A percentile compares a stretch with the other conserved stretches of the same genome.
Conservation (phyloP, 2,329 filamentous ascomycete genomes). For the Metarhizium brunneum region DNA sequence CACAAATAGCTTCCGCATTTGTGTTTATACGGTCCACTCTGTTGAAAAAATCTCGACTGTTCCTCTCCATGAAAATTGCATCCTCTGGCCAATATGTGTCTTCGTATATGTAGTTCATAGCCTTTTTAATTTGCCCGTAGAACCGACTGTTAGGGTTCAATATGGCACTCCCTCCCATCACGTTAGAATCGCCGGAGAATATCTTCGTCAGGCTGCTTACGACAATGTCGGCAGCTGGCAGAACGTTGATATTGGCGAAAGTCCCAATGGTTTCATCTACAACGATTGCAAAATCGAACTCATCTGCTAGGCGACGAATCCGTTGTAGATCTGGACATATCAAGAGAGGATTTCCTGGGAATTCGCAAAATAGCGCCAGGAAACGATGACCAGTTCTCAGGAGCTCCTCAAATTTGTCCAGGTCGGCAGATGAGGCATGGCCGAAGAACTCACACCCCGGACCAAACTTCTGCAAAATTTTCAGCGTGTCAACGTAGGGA, state of each 20-base stretch:
- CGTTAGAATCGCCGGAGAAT: conserved; percentile 95
- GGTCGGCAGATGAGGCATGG: conserved; percentile 62
- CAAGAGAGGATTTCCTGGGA: conserved; percentile 85
- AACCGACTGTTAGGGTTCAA: conserved; percentile 58
- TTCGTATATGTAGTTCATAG: conserved; percentile 61
- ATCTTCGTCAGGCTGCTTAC: conserved; percentile 95
- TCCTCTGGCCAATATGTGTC: conserved; percentile 95
- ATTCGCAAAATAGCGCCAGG: conserved; percentile 85
- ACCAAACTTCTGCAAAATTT: conserved; percentile 90
- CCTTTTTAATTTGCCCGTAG: conserved; percentile 59
- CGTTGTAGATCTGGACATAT: conserved; percentile 74
- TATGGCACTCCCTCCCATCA: conserved; percentile 80
- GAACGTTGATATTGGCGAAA: conserved; percentile 89
- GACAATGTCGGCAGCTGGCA: conserved; percentile 81
- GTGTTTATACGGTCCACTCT: conserved; percentile 77
- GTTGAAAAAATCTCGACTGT: conserved; percentile 82
- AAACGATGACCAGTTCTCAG: conserved; percentile 66
- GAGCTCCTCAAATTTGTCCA: conserved; percentile 72
- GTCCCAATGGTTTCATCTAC: conserved; percentile 96
- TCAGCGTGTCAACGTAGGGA: conserved; percentile 92
- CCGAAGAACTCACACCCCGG: conserved; percentile 86
- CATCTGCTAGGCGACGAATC: conserved; percentile 71
- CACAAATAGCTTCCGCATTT: conserved; percentile 77
- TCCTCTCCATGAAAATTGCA: conserved; percentile 87
- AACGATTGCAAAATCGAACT: conserved; percentile 81